Base-by-base conservation (phyloP, 2,329 filamentous ascomycete species). In the Colletotrichum simmondsii region DNA sequence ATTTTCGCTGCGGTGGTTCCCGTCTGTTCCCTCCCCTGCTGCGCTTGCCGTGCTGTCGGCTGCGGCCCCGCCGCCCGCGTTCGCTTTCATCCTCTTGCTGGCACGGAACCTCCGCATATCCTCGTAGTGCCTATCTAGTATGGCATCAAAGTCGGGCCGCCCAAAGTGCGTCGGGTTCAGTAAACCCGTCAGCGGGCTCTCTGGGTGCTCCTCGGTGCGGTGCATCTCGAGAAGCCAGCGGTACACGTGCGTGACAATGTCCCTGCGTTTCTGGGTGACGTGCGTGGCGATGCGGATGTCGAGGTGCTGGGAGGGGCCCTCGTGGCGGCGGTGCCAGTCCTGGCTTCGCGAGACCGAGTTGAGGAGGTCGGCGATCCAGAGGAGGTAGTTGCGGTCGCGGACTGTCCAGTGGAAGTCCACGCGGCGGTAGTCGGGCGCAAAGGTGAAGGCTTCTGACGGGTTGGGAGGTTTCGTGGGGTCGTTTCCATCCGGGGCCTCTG, bases 331-430 rank as follows among this genome's bases (percentile, higher is more conserved):
- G 8, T 84, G 81, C 77, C 81, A 82, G 2, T 78, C 75, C 68
- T 85, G 83, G 5, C 80, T 81, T n/a, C 76, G 76, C 1, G 81
- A 83, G 2, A 87, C 85, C 14, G 82, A 79, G 75, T 90, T 90
- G 5, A 90, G 83, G 0, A 90, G 84, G 74, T 89, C 85, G 0
- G 88, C 88, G 64, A 91, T 87, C 89, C 89, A 90, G 3, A 87
- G 81, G 0, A 91, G 83, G 63, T 88, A 84, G 78, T 90, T 89
- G 68, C 85, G 84, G 59, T 90, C 88, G 26, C 88, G 87, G 0
- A 90, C 88, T 74, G 88, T 89, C 89, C 89, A 91, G 78, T 91
- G 88, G 71, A 91, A 90, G 75, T 91, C 89, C 1, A 90, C 85
- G 4, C 88, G 84, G 42, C 88, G 85, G 74, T 87, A 86, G 68